Conservation (phyloP, 805 yeast species). For the Candida caryicola region DNA sequence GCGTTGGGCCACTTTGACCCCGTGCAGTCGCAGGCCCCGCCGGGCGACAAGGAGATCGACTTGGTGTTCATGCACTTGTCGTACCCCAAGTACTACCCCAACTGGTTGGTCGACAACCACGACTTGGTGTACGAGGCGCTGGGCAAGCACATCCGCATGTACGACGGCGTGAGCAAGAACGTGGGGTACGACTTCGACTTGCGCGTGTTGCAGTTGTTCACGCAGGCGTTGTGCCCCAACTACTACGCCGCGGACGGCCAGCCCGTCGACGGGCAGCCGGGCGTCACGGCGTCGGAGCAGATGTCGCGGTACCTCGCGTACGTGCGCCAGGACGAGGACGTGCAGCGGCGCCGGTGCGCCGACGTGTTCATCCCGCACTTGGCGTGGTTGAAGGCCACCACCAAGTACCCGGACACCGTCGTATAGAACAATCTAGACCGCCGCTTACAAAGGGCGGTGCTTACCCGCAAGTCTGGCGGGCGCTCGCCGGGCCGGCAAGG, state of each 20-base stretch:
- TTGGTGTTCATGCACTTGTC: constrained; percentile 55
- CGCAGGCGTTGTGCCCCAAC: constrained; percentile 36
- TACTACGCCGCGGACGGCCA: constrained; percentile 28
- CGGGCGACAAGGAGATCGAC: constrained; percentile 10
- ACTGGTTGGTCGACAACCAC: constrained; percentile 28
- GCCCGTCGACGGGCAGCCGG: constrained; percentile 23
- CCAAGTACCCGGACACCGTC: constrained; percentile 18
- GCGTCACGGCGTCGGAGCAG: constrained; percentile 23
- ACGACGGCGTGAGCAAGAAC: constrained; percentile 29
- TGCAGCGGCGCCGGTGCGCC: constrained; percentile 27
- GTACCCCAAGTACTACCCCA: constrained; percentile 49
- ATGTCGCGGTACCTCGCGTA: constrained; percentile 34
- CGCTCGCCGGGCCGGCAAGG: too few relatives aligned
- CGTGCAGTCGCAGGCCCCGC: constrained; percentile 12
- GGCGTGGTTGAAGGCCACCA: constrained; percentile 41
- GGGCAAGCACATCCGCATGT: constrained; percentile 41
- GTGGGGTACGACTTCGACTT: constrained; percentile 44
- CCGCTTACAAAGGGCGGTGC: too few relatives aligned
- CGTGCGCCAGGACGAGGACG: constrained; percentile 21
- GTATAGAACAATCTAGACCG: neutral
- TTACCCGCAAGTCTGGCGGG: too few relatives aligned
- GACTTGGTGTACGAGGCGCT: constrained; percentile 32
- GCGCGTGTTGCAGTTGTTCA: constrained; percentile 36
- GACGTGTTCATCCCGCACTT: constrained; percentile 41
- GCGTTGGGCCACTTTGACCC: constrained; percentile 44